Percentiles rank a stretch among this genome's conserved stretches.
These are phyloP conservation scores for Oemleria cerasiformis DNA, from an alignment of 306 rosid genomes.

Conservation along the genomic window DNA sequence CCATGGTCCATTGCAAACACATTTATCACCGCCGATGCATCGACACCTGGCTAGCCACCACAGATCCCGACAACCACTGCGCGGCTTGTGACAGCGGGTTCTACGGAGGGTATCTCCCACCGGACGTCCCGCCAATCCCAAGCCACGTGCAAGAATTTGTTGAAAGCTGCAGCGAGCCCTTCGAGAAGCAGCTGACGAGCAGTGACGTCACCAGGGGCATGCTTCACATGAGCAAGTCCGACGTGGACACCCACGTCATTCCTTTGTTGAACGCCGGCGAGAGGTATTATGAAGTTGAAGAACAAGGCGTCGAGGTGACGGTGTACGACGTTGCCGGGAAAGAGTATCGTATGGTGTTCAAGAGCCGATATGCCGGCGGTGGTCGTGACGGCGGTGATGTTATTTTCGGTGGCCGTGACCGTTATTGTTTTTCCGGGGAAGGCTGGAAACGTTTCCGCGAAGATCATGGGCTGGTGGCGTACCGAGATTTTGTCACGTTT, in stretches of 20 bases:
- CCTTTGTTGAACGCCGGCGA: background rate
- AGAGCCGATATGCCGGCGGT: no score
- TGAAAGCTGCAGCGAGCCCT: background rate
- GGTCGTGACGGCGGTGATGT: no score
- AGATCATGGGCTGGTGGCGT: background rate
- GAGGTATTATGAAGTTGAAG: background rate
- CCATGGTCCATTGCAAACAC: no score
- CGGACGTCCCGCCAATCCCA: background rate
- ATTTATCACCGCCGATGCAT: no score
- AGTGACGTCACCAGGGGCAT: constrained; percentile 1
- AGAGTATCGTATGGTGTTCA: constrained; percentile 12
- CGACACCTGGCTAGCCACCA: no score
- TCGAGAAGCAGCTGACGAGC: constrained; percentile 6
- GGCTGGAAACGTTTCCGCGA: constrained; percentile 15
- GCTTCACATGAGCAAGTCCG: background rate
- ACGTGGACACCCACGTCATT: background rate
- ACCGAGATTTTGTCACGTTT: constrained; percentile 1
- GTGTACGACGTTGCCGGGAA: constrained; percentile 1
- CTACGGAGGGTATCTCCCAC: background rate
- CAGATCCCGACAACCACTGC: no score
- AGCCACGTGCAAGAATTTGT: background rate
- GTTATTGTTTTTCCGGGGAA: no score
- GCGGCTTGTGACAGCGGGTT: background rate
- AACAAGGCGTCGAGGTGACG: background rate
- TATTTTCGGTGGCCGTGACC: no score